Evolutionary conservation across 768 basidiomycete genomes (phyloP).

Genomic region (Collybia nuda): DNA sequence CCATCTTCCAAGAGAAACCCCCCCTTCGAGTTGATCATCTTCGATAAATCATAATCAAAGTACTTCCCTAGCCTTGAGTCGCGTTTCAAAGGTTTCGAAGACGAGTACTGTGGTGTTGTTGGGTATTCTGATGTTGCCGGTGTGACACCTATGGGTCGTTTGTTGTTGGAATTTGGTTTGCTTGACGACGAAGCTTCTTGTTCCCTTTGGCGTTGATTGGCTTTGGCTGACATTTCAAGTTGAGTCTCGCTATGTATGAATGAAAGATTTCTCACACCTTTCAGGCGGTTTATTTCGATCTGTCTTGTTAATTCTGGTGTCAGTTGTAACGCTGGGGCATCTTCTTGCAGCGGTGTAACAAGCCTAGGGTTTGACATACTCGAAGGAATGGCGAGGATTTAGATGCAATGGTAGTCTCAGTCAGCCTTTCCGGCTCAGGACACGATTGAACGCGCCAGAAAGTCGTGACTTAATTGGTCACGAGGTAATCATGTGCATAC

Average conservation of each 20-base stretch:
- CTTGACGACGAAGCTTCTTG: constrained; percentile 47
- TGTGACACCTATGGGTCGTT: constrained; percentile 63
- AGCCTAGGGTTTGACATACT: constrained; percentile 27
- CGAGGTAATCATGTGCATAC: background rate
- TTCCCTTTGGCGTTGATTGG: constrained; percentile 67
- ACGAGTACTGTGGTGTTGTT: constrained; percentile 51
- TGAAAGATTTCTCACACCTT: constrained; percentile 42
- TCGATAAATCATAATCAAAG: constrained; percentile 95
- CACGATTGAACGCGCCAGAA: too few species aligned
- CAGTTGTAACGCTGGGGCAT: constrained; percentile 27
- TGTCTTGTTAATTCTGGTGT: constrained; percentile 71
- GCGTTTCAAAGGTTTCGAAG: constrained; percentile 56
- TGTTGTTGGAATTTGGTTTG: constrained; percentile 63
- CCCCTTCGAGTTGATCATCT: constrained; percentile 96
- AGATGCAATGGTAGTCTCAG: too few species aligned
- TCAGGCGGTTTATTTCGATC: constrained; percentile 77
- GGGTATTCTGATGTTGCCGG: constrained; percentile 62
- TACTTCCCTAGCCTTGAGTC: constrained; percentile 86
- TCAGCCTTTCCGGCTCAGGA: too few species aligned
- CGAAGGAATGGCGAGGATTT: constrained; percentile 3
- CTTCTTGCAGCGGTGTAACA: constrained; percentile 40
- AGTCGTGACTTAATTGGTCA: background rate
- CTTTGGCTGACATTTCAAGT: constrained; percentile 55
- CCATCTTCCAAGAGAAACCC: constrained; percentile 92
- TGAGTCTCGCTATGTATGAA: background rate